Base-by-base conservation (phyloP, 192 early-diverging fungal species). In the Backusella westeae region DNA sequence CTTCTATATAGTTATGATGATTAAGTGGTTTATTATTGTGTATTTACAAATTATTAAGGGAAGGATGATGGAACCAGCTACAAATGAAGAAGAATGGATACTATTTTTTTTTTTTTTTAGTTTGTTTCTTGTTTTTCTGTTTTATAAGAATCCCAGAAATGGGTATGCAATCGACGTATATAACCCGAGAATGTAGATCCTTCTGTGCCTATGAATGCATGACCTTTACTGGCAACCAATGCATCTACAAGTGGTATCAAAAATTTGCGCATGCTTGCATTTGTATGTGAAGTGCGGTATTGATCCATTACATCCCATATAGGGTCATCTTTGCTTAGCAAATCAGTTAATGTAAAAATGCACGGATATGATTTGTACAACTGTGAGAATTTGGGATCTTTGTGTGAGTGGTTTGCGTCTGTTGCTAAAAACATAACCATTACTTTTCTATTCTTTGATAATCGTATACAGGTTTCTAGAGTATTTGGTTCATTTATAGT, bases 391-490 rank as follows among this genome's bases (percentile, higher is more conserved):
- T 80, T 78, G 1, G 72, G 75, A 67, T 86, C 85, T 0, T 44
- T 67, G 12, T 82, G 74, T 23, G 88, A 86, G 2, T 70, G 39
- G 9, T 69, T 80, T 1, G 84, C 80, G 26, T 88, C 87, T 3
- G 87, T 88, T 19, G 87, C 87, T 49, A 88, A 78, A 66, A 87
- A 88, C 8, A 88, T 80, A 21, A 86, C 63, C 0, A 81, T 82
- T 3, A 65, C 36, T 3, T 78, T 35, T 8, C 66, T 59, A 23
- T 46, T 41, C 19, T 66, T 69, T 59, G 76, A 70, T 9, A 75
- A 39, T 12, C 12, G 17, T 12, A 75, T 14, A 56, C 76, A 78
- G n/a, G 6, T 34, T 63, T 63, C 9, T 26, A 63, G 12, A 63
- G 23, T 63, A 4, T 63, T 63, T 63, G 56, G 12, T 29, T 26